Evolutionary conservation across 75 land plant species (phyloP), one percentile per base, ranked within the genome.

Genomic region (Larix kaempferi): DNA sequence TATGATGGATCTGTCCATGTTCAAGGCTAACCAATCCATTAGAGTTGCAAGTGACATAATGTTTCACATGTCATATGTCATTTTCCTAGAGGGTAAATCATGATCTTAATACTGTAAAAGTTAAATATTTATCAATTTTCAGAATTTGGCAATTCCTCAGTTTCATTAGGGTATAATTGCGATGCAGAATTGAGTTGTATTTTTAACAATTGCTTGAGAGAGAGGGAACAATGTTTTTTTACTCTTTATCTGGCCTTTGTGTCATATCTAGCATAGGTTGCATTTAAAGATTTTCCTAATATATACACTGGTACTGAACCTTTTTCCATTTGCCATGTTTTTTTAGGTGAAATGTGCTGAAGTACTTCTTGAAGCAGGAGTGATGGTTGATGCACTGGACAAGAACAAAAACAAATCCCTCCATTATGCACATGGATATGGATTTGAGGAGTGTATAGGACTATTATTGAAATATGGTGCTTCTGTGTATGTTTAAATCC

Each of bases 341-440:
- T 19, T 67, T 39, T 41, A 82, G 84, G 72, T 82, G 62, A 57
- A 75, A 59, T 85, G 86, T 75, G 80, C 86, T 35, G 77, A 66
- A 35, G 81, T 74, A 21, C 81, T 85, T 73, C 62, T 85, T 23
- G 74, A 83, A 83, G 86, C 75, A 56, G 87, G 87, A 39, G 86
- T 82, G 33, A 73, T 25, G 55, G 85, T 84, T 57, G 87, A 85
- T 78, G 86, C 86, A 7, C 71, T 84, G 71, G 87, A 85, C 75
- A 79, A 79, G 44, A 84, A 84, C 73, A 78, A 84, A 23, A 83
- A 84, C 57, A 85, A 86, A 54, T 77, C 87, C 49, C 78, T 85
- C 33, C 87, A 85, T 75, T 85, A 84, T 75, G 87, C 87, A 26
- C 74, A 73, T 65, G 87, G 87, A 57, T 85, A 85, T 73, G 87